A percentile compares a stretch with the other conserved stretches of the same genome.
phyloP scores from a whole-genome alignment of 1,139 yeast genomes.

The Trichomonascaceae sp. region DNA sequence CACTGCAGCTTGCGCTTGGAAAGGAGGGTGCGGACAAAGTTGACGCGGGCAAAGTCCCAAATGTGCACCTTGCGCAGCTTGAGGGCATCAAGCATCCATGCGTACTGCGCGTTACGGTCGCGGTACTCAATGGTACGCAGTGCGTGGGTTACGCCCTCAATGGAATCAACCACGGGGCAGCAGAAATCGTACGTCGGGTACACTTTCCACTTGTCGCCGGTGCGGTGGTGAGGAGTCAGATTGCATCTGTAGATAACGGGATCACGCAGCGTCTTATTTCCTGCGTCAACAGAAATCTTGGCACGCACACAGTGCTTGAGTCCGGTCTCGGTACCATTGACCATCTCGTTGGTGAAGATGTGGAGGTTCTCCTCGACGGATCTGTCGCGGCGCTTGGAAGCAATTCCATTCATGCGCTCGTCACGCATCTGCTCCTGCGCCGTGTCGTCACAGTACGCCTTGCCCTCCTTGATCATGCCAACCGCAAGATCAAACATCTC shows the following conservation, averaged over 20 bases:
- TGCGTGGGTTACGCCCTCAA: constrained; percentile 96
- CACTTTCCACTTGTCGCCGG: constrained; percentile 83
- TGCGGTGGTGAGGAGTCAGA: constrained; percentile 92
- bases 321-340: constrained; percentile 83
- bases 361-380: constrained; percentile 78
- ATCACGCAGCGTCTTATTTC: constrained; percentile 90
- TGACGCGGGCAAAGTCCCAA: constrained; percentile 96
- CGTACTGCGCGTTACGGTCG: constrained; percentile 95
- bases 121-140: constrained; percentile 95
- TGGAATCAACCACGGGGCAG: constrained; percentile 86
- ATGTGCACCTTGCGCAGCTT: constrained; percentile 79
- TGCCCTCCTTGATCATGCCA: constrained; percentile 80
- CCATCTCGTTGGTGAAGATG: constrained; percentile 82
- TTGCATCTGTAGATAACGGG: constrained; percentile 96
- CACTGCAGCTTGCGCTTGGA: constrained; percentile 96
- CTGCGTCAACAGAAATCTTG: constrained; percentile 78
- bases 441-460: constrained; percentile 95
- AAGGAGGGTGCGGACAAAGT: constrained; percentile 84
- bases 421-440: constrained; percentile 91
- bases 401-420: constrained; percentile 93
- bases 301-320: constrained; percentile 86
- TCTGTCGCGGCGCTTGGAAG: constrained; percentile 82
- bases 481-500: constrained; percentile 78
- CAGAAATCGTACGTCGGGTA: constrained; percentile 98
- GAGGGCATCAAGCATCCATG: constrained; percentile 80